Evolutionary conservation across 2,329 filamentous ascomycete species (phyloP), one percentile per base, ranked within the genome.

Genomic region (Knufia petricola): DNA sequence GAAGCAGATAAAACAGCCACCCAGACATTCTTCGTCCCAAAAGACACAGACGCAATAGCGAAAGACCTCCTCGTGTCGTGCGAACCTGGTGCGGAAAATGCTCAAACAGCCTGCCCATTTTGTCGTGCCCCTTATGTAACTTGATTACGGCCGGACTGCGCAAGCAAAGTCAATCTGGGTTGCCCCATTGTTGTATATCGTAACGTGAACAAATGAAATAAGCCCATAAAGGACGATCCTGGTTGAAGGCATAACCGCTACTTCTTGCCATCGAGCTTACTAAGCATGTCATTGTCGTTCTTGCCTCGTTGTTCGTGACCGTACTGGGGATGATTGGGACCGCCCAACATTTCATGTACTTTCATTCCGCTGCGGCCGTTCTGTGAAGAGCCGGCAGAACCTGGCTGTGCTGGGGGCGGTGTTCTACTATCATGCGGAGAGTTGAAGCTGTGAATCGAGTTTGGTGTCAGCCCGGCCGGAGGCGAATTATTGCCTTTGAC

Each of bases 251-350:
- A 19, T 3, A 15, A 17, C 17, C 15, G 20, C 26, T 56, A 57
- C 49, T 59, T 59, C 52, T 59, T 59, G 52, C 57, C 54, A 43
- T 59, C 57, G 10, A 59, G 54, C 39, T 59, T 59, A 54, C 48
- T 73, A 32, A 74, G 64, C 71, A 74, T 74, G 49, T 71, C 68
- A 52, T 68, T 74, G 57, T 74, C 71, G 23, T 67, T 69, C 50
- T 65, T 70, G 34, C 66, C 68, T 24, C 71, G 67, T 21, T 65
- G 51, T 20, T 55, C 54, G 3, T 37, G 45, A 23, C 38, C 46
- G 21, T 15, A 23, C n/a, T 55, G 34, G 17, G 17, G 8, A 30
- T 48, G 32, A 24, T 42, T 50, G 28, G 64, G 67, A 44, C 50
- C 49, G 40, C 68, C 70, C 26, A 73, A 59, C 64, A 73, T 70